Evolutionary conservation across 2,329 filamentous ascomycete genomes (phyloP).

Genomic region (Aciculosporium take): DNA sequence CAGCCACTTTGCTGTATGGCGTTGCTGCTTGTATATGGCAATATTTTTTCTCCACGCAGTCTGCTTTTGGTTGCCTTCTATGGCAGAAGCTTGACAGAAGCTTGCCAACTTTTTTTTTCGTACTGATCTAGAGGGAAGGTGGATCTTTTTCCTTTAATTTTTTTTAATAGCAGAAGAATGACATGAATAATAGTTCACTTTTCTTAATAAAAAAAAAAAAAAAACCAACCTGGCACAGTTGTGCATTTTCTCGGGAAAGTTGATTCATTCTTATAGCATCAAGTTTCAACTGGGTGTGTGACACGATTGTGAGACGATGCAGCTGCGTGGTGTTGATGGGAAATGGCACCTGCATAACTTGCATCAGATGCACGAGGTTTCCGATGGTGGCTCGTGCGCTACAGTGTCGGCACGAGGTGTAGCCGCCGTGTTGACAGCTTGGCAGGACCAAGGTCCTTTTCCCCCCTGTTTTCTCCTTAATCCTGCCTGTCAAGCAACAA

Average conservation of each 20-base stretch:
- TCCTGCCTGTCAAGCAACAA: too few species aligned
- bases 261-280: background rate
- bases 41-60: background rate
- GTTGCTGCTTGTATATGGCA: too few species aligned
- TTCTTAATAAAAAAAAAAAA: too few species aligned
- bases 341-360: too few species aligned
- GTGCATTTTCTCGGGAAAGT: background rate
- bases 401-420: background rate
- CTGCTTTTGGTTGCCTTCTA: constrained; percentile 2
- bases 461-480: too few species aligned
- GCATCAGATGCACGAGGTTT: background rate
- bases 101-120: constrained; percentile 3
- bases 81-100: constrained; percentile 7
- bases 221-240: too few species aligned
- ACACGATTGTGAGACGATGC: background rate
- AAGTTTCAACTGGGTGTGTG: background rate
- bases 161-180: too few species aligned
- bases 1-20: background rate
- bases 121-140: background rate
- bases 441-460: too few species aligned
- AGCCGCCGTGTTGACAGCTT: background rate
- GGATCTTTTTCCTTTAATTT: background rate
- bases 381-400: background rate
- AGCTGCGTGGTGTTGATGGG: background rate
- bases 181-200: too few species aligned